Base-by-base conservation (phyloP, 2,329 filamentous ascomycete genomes). In the Botryotinia convoluta region DNA sequence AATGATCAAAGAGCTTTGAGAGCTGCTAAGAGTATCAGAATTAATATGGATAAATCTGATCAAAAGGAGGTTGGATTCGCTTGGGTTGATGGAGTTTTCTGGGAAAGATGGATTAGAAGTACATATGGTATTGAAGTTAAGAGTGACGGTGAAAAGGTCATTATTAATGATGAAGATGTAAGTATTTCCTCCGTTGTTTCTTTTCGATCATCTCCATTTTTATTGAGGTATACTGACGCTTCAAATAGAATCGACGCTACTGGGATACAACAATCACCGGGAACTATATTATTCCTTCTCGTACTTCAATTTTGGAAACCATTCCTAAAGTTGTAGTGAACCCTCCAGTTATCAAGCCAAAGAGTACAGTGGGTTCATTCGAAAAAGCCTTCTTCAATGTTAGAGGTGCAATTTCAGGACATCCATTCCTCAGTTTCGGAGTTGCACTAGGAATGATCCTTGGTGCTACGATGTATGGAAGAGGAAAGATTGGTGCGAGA, bases 91-190 rank as follows among this genome's bases (percentile, higher is more conserved):
- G 94, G 95, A 69, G 89, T 93, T 12, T 98, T 98, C 83, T 99
- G 96, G 96, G 95, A 98, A 83, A 89, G 95, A 75, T 99, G 96
- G 96, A 90, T 99, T 76, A 89, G 92, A 77, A 95, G 92, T n/a
- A 98, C 95, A 0, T 99, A 97, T 80, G 95, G 95, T 72, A 92
- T 98, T 77, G 93, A 97, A 78, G 91, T 96, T 45, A 86, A 86
- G 75, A 91, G 88, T 80, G 91, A 96, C 75, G 95, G 95, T 65
- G 96, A 98, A 82, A 90, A 93, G 75, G 93, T 99, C 72, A 92
- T 99, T 74, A 96, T 99, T 84, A 98, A 98, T 78, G 96, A 99
- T 79, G 93, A 98, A 86, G 94, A 97, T 82, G 94, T 97, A 86
- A 92, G 93, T 87, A 74, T 32, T 32, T 32, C 4, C 3, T 18